A percentile compares a stretch with the other conserved stretches of the same genome.
Conservation (phyloP, 1,284 basidiomycete genomes). For the Cryptococcus sp. region DNA sequence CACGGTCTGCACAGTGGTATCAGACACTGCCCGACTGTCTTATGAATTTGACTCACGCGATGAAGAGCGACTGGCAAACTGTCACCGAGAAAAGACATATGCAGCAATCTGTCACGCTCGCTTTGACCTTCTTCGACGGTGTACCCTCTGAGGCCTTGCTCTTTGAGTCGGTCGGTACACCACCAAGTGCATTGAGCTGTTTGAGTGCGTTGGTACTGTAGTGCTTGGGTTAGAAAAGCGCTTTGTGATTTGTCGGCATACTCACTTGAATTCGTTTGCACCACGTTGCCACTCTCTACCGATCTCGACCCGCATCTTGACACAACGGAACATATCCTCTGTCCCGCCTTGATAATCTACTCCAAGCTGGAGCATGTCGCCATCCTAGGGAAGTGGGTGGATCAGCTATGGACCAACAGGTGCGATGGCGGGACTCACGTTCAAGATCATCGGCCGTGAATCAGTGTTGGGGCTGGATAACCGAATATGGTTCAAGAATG, state of each 20-base stretch:
- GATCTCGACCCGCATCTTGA: slow-evolving; percentile 91
- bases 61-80: slow-evolving; percentile 94
- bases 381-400: slow-evolving; percentile 59
- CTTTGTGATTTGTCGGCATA: slow-evolving; percentile 23
- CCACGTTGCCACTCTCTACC: slow-evolving; percentile 85
- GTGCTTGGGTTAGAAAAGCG: neutral
- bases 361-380: slow-evolving; percentile 92
- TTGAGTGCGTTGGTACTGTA: slow-evolving; percentile 48
- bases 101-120: slow-evolving; percentile 79
- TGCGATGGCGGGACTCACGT: slow-evolving; percentile 46
- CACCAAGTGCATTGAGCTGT: slow-evolving; percentile 48
- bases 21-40: neutral
- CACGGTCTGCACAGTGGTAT: slow-evolving; percentile 62
- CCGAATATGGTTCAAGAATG: slow-evolving; percentile 93
- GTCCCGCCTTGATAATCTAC: slow-evolving; percentile 98
- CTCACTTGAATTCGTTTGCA: slow-evolving; percentile 93
- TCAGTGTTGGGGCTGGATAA: slow-evolving; percentile 82
- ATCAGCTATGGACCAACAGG: neutral
- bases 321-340: slow-evolving; percentile 96
- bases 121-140: slow-evolving; percentile 34
- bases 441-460: slow-evolving; percentile 74
- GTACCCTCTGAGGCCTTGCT: slow-evolving; percentile 19
- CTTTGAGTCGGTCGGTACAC: slow-evolving; percentile 24
- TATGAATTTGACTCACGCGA: slow-evolving; percentile 60
- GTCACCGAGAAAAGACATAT: slow-evolving; percentile 95